A percentile compares a stretch with the other conserved stretches of the same genome.
These are phyloP conservation scores for Pythium folliculosum DNA, from an alignment of 352 stramenopile genomes.

Conservation along the genomic window DNA sequence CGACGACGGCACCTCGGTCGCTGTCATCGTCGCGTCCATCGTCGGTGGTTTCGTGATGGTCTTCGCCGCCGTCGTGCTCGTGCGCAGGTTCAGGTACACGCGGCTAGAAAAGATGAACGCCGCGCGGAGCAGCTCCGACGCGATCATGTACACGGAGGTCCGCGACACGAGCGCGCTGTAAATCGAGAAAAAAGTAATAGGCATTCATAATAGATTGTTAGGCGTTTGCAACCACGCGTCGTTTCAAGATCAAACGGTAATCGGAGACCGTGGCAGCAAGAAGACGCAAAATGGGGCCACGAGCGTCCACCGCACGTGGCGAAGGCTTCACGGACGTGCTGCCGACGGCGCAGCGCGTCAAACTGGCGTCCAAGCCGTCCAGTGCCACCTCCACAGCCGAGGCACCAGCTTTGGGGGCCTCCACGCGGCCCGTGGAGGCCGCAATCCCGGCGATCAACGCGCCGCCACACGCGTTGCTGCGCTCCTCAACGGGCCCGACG, in stretches of 20 bases:
- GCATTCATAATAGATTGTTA: background rate
- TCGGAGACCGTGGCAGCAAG: background rate
- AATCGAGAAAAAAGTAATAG: background rate
- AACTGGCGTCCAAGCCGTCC: background rate
- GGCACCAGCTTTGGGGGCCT: background rate
- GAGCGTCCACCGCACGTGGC: no score
- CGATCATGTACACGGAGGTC: slow-evolving; percentile 33
- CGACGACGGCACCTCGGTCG: slow-evolving; percentile 13
- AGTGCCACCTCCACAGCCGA: background rate
- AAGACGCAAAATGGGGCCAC: background rate
- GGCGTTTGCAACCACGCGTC: background rate
- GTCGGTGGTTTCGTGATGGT: slow-evolving; percentile 27
- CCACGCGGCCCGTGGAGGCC: background rate
- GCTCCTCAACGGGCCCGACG: no score
- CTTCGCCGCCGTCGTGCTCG: slow-evolving; percentile 27
- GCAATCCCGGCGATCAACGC: slow-evolving; percentile 12
- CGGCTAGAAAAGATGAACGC: slow-evolving; percentile 21
- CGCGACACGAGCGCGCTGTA: slow-evolving; percentile 27
- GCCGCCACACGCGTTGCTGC: slow-evolving; percentile 14
- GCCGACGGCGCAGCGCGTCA: slow-evolving; percentile 7
- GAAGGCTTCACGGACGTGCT: slow-evolving; percentile 35
- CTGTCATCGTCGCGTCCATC: slow-evolving; percentile 21
- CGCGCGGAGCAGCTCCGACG: slow-evolving; percentile 31
- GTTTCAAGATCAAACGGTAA: background rate
- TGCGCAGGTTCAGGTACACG: slow-evolving; percentile 12